phyloP scores from a whole-genome alignment of 257 asterid genomes.

The Verbena officinalis region DNA sequence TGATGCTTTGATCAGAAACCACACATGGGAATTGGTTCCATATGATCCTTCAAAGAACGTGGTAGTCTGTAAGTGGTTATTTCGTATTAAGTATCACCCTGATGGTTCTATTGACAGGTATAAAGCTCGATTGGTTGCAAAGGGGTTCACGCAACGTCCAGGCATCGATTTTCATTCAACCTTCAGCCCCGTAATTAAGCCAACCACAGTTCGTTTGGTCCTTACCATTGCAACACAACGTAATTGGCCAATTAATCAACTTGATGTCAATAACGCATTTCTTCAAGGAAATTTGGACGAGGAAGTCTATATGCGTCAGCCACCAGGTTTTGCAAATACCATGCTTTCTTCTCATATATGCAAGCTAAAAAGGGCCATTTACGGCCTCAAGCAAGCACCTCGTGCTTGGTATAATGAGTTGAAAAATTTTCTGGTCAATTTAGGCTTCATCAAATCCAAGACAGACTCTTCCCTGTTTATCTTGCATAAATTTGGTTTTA shows the following conservation, averaged over 20 bases:
- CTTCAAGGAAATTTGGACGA: background rate
- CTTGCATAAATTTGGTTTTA: background rate
- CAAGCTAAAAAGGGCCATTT: background rate
- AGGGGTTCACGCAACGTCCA: background rate
- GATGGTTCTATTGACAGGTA: background rate
- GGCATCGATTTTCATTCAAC: background rate
- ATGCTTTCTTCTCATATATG: background rate
- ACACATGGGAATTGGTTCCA: background rate
- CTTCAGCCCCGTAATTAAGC: background rate
- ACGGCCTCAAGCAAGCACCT: background rate
- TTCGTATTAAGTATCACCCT: too few species aligned
- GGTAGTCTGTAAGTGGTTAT: too few species aligned
- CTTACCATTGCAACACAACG: background rate
- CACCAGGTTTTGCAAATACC: background rate
- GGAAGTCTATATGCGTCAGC: background rate
- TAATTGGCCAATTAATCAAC: background rate
- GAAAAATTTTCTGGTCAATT: background rate
- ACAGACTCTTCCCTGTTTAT: background rate
- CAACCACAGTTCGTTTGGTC: background rate
- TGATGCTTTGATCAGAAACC: background rate
- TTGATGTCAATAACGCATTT: background rate
- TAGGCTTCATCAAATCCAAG: background rate
- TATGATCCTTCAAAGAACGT: background rate
- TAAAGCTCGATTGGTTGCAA: background rate
- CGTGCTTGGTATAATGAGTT: background rate